Evolutionary conservation across 2,329 filamentous ascomycete genomes (phyloP).

Genomic region (Thielaviopsis punctulata): DNA sequence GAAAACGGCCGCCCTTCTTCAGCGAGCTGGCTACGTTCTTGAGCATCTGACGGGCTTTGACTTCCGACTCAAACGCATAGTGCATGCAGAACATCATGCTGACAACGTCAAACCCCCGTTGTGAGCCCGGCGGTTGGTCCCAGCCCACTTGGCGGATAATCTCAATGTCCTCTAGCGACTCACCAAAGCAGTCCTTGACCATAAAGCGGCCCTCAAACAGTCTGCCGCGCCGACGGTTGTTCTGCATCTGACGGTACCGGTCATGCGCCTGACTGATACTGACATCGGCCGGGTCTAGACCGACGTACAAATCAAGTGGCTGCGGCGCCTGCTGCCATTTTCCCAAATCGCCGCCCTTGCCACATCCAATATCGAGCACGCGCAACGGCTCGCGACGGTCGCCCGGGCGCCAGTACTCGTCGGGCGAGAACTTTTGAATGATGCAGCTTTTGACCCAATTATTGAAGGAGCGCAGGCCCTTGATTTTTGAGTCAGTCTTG

Average conservation of each 20-base stretch:
- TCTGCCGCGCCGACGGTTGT: constrained; percentile 37
- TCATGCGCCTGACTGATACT: constrained; percentile 82
- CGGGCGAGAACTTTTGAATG: constrained; percentile 87
- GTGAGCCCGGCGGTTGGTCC: constrained; percentile 47
- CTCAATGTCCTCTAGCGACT: constrained; percentile 63
- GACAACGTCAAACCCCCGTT: constrained; percentile 84
- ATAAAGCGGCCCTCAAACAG: constrained; percentile 78
- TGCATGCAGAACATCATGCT: constrained; percentile 99
- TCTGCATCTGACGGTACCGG: constrained; percentile 58
- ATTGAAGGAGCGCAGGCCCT: constrained; percentile 85
- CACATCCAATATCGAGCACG: constrained; percentile 87
- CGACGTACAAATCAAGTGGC: constrained; percentile 80
- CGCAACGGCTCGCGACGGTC: constrained; percentile 44
- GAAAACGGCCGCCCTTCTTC: constrained; percentile 86
- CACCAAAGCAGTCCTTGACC: constrained; percentile 82
- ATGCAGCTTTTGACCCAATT: constrained; percentile 98
- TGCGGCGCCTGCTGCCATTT: constrained; percentile 97
- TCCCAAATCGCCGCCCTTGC: constrained; percentile 84
- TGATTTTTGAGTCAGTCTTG: constrained; percentile 85
- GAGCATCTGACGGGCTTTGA: constrained; percentile 80
- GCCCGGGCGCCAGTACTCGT: constrained; percentile 52
- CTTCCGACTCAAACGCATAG: constrained; percentile 89
- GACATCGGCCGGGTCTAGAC: constrained; percentile 80
- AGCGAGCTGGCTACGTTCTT: constrained; percentile 77
- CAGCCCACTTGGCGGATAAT: constrained; percentile 80